phyloP scores from a whole-genome alignment of 345 rosid genomes.

The Physaria fendleri region DNA sequence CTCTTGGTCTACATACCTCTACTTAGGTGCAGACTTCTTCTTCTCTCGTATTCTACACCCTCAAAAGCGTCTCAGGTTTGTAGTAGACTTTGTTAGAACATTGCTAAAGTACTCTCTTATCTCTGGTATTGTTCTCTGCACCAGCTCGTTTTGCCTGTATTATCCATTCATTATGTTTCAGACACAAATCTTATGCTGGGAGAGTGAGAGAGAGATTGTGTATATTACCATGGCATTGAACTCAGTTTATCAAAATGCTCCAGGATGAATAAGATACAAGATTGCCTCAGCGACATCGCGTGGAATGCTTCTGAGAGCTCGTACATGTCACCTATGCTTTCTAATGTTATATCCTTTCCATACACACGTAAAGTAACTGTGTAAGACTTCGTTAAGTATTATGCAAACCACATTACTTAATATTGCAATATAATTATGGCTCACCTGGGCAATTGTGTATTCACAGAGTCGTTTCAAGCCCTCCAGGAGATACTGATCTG shows the following conservation, averaged over 20 bases:
- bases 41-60: constrained; percentile 39
- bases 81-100: constrained; percentile 63
- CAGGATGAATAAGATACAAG: constrained; percentile 84
- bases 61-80: constrained; percentile 39
- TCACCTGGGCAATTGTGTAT: constrained; percentile 94
- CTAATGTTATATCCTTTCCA: constrained; percentile 79
- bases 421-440: constrained; percentile 21
- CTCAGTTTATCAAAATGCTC: constrained; percentile 86
- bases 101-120: constrained; percentile 67
- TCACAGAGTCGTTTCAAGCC: constrained; percentile 96
- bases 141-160: constrained; percentile 63
- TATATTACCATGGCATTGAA: constrained; percentile 61
- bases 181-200: background rate
- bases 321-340: constrained; percentile 85
- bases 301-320: constrained; percentile 97
- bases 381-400: constrained; percentile 18
- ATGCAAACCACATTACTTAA: background rate
- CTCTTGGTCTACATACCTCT: constrained; percentile 28
- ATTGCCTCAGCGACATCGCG: constrained; percentile 83
- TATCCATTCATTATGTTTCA: constrained; percentile 10
- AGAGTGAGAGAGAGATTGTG: background rate
- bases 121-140: constrained; percentile 70
- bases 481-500: constrained; percentile 97
- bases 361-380: background rate
- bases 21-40: constrained; percentile 27